Percentiles rank a stretch among this genome's conserved stretches.
Conservation (phyloP, 179 eudicot species). For the Gypsophila paniculata region DNA sequence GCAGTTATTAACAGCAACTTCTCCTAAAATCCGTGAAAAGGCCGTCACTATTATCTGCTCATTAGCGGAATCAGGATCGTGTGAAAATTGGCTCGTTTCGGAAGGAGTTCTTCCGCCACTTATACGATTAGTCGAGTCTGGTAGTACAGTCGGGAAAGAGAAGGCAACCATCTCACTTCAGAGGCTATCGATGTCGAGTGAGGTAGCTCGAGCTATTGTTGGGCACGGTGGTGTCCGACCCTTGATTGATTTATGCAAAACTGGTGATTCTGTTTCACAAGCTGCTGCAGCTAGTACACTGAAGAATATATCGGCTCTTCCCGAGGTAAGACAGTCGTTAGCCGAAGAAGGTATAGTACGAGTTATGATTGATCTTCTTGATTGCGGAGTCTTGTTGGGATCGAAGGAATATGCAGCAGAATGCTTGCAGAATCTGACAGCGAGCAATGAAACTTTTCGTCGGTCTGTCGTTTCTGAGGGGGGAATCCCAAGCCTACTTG, state of each 20-base stretch:
- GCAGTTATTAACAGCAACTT: conserved; percentile 71
- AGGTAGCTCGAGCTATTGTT: conserved; percentile 61
- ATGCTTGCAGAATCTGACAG: conserved; percentile 77
- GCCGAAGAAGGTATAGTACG: conserved; percentile 67
- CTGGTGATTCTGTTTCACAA: conserved; percentile 74
- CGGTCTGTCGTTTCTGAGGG: conserved; percentile 63
- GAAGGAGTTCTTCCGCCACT: conserved; percentile 83
- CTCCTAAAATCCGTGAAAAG: conserved; percentile 73
- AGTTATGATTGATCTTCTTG: conserved; percentile 69
- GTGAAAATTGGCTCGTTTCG: conserved; percentile 76
- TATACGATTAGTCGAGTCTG: conserved; percentile 78
- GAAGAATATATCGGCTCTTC: conserved; percentile 67
- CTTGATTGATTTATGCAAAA: conserved; percentile 53
- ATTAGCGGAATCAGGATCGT: conserved; percentile 70
- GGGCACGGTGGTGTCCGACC: conserved; percentile 73
- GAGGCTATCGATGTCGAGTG: conserved; percentile 62
- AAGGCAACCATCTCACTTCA: conserved; percentile 75
- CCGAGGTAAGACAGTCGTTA: conserved; percentile 61
- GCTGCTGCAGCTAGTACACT: conserved; percentile 72
- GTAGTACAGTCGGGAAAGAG: conserved; percentile 60
- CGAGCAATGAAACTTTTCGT: conserved; percentile 55
- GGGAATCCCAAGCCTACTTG: conserved; percentile 55
- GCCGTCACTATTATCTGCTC: conserved; percentile 60
- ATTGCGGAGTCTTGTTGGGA: conserved; percentile 58
- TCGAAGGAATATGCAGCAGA: conserved; percentile 94